Evolutionary conservation across 305 asterid species (phyloP).

Genomic region (Fraxinus dipetala): DNA sequence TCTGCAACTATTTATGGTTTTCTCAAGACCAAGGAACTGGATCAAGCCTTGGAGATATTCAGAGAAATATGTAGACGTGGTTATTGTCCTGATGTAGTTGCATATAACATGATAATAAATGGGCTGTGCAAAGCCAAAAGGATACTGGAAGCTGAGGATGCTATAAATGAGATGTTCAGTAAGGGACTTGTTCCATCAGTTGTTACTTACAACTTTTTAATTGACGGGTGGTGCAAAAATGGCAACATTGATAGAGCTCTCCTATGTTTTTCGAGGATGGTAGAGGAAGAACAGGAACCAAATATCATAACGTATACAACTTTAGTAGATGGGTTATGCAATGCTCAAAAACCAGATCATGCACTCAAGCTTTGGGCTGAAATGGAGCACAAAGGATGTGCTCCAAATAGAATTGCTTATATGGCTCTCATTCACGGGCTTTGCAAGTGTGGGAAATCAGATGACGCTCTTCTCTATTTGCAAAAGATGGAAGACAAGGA

Average conservation of each 20-base stretch:
- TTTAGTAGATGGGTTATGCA: conserved; percentile 83
- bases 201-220: conserved; percentile 76
- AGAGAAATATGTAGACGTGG: conserved; percentile 58
- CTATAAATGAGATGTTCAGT: conserved; percentile 54
- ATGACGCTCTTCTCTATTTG: conserved; percentile 54
- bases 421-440: conserved; percentile 74
- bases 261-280: conserved; percentile 51
- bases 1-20: conserved; percentile 70
- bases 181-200: conserved; percentile 80
- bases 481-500: conserved; percentile 55
- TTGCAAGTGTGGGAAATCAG: conserved; percentile 58
- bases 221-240: conserved; percentile 76
- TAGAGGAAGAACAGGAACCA: conserved; percentile 51
- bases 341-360: conserved; percentile 47
- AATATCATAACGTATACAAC: conserved; percentile 75
- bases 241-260: conserved; percentile 59
- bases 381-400: conserved; percentile 50
- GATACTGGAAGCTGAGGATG: conserved; percentile 53
- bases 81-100: conserved; percentile 70
- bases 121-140: conserved; percentile 67
- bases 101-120: conserved; percentile 67
- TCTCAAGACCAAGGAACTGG: conserved; percentile 50
- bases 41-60: conserved; percentile 58
- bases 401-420: conserved; percentile 55
- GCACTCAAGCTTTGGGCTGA: conserved; percentile 50